Evolutionary conservation across 495 filamentous ascomycete genomes (phyloP), one percentile per base, ranked within the genome.

Genomic region (Penicillium parvum): DNA sequence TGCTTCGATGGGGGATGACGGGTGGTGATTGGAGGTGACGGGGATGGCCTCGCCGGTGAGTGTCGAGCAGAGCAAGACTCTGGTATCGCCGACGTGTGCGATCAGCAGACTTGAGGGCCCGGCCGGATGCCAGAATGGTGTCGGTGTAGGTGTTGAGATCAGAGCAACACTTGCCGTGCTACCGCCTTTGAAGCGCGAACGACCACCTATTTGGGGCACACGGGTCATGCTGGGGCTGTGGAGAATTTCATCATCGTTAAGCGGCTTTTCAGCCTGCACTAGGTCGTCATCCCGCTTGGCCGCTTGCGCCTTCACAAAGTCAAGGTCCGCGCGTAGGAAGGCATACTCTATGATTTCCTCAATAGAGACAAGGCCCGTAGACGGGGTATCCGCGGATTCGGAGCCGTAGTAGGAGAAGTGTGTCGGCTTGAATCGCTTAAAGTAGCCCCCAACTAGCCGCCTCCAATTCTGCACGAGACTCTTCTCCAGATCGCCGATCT

Each of bases 101-200:
- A 86, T 82, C n/a, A 95, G 63, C 17, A 98, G 66, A 7, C 88
- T 91, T 1, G 84, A 85, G 7, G 87, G 82, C 3, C 86, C 82
- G 2, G 80, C 75, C 1, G 92, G 92, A 55, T 97, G 85, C 92
- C 92, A 98, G 65, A 92, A 98, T 1, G 92, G 92, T 1, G 84
- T 82, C 0, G 90, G 83, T 0, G 84, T 95, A 0, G 91, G 88
- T 0, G 92, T 95, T 2, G 88, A 92, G 43, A 98, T 88, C 42
- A 98, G 74, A 1, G 85, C 91, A 14, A 95, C 69, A 27, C 85
- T 92, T 19, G 86, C 88, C 4, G 92, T 98, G 37, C 86, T 92
- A 28, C 92, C 92, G 26, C 92, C 92, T 58, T 85, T 85, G 67
- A 96, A 96, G 36, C 85, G 82, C 27, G 72, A 78, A n/a, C 69